Conservation (phyloP, 139 green algal species). For the Spirogloea muscicola region DNA sequence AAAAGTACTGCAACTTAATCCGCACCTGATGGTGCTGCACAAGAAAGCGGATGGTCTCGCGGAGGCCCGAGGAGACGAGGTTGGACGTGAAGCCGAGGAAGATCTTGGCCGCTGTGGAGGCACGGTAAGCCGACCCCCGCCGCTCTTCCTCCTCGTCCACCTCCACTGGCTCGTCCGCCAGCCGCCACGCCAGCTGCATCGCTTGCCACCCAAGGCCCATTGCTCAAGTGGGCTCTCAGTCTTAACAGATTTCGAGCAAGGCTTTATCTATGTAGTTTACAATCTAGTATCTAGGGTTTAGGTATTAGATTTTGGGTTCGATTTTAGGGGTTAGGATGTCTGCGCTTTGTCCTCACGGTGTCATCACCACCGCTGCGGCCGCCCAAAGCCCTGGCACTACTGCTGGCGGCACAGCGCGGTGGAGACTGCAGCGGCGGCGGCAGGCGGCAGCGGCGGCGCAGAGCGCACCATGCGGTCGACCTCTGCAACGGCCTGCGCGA, state of each 20-base stretch:
- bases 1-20: background rate
- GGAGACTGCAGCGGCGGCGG: background rate
- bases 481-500: constrained; percentile 83
- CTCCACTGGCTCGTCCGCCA: constrained; percentile 70
- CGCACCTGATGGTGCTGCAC: constrained; percentile 2
- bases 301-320: background rate
- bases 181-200: constrained; percentile 63
- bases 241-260: too few relatives aligned
- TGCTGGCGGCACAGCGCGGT: background rate
- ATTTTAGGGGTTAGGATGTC: background rate
- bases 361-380: background rate
- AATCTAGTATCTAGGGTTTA: too few relatives aligned
- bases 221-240: too few relatives aligned
- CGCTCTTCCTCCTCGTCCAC: constrained; percentile 40
- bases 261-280: background rate
- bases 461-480: constrained; percentile 88
- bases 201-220: background rate
- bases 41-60: constrained; percentile 64
- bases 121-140: constrained; percentile 40
- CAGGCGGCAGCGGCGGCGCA: background rate
- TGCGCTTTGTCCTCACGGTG: background rate
- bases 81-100: constrained; percentile 98
- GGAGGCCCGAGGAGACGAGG: constrained; percentile 81
- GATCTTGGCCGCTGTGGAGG: constrained; percentile 57
- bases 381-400: background rate